A percentile compares a stretch with the other conserved stretches of the same genome.
phyloP scores from a whole-genome alignment of 345 rosid genomes.

The Clausena lansium region DNA sequence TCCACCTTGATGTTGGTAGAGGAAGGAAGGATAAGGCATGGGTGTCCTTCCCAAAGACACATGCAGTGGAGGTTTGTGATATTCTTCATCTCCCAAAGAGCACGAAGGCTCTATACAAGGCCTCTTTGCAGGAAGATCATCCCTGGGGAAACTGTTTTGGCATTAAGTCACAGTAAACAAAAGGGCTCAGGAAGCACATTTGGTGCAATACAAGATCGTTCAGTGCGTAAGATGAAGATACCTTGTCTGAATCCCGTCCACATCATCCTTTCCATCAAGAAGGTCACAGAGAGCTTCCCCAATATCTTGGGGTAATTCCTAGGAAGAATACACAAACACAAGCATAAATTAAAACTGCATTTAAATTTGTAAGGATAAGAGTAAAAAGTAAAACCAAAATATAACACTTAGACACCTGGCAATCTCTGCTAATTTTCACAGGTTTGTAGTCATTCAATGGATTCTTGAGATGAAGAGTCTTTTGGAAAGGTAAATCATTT shows the following conservation, averaged over 20 bases:
- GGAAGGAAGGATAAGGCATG: slow-evolving; percentile 43
- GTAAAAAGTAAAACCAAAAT: background rate
- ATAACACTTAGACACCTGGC: slow-evolving; percentile 59
- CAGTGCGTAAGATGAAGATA: slow-evolving; percentile 20
- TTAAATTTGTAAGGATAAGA: slow-evolving; percentile 5
- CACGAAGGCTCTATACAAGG: slow-evolving; percentile 51
- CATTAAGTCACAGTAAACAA: slow-evolving; percentile 18
- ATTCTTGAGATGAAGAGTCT: slow-evolving; percentile 93
- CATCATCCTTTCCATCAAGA: slow-evolving; percentile 61
- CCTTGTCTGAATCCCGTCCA: slow-evolving; percentile 49
- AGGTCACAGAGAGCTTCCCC: slow-evolving; percentile 95
- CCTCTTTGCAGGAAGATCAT: slow-evolving; percentile 53
- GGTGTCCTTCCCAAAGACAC: slow-evolving; percentile 43
- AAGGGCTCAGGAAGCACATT: slow-evolving; percentile 13
- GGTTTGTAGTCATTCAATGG: slow-evolving; percentile 91
- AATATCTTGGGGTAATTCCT: slow-evolving; percentile 86
- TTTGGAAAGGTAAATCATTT: slow-evolving; percentile 86
- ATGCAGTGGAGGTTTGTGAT: slow-evolving; percentile 33
- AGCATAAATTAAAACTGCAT: slow-evolving; percentile 1
- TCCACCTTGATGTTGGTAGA: slow-evolving; percentile 57
- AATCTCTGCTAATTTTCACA: slow-evolving; percentile 97
- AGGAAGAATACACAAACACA: slow-evolving; percentile 19
- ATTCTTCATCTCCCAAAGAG: slow-evolving; percentile 56
- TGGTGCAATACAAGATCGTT: slow-evolving; percentile 6
- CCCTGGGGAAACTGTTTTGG: slow-evolving; percentile 36